Conservation (phyloP, 768 basidiomycete species). For the Suillus spraguei region DNA sequence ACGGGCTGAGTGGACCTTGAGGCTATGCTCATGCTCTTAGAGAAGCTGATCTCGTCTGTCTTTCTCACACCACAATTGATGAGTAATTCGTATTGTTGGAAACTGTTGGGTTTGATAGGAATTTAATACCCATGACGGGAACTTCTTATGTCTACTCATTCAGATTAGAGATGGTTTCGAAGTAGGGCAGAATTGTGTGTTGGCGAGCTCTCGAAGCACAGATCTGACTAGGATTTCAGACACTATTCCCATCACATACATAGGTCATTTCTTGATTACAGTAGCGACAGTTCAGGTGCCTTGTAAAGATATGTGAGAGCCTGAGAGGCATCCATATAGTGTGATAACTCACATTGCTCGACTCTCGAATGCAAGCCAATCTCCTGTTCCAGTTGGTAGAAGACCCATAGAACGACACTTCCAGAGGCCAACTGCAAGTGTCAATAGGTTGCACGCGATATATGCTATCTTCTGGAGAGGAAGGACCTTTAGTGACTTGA, state of each 20-base stretch:
- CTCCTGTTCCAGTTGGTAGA: constrained; percentile 86
- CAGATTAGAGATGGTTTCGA: constrained; percentile 5
- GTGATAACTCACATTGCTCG: constrained; percentile 49
- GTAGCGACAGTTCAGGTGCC: constrained; percentile 50
- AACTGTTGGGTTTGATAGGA: constrained; percentile 33
- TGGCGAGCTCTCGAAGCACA: background rate
- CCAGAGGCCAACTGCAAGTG: constrained; percentile 85
- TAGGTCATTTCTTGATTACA: constrained; percentile 16
- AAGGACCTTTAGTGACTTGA: constrained; percentile 53
- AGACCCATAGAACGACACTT: constrained; percentile 94
- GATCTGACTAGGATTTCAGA: background rate
- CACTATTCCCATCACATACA: background rate
- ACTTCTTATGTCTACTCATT: constrained; percentile 13
- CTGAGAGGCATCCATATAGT: background rate
- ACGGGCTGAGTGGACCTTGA: constrained; percentile 31
- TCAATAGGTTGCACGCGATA: constrained; percentile 72
- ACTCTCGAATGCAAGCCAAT: constrained; percentile 94
- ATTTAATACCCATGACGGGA: constrained; percentile 38
- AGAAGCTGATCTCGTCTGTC: background rate
- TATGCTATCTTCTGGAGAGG: constrained; percentile 71
- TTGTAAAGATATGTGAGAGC: constrained; percentile 19
- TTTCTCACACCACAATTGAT: constrained; percentile 17
- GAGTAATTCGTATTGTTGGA: constrained; percentile 37
- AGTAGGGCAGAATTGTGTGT: constrained; percentile 2
- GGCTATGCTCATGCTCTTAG: constrained; percentile 21